These are phyloP conservation scores for Panaeolus cyanescens DNA, from an alignment of 768 basidiomycete species.

Conservation along the genomic window DNA sequence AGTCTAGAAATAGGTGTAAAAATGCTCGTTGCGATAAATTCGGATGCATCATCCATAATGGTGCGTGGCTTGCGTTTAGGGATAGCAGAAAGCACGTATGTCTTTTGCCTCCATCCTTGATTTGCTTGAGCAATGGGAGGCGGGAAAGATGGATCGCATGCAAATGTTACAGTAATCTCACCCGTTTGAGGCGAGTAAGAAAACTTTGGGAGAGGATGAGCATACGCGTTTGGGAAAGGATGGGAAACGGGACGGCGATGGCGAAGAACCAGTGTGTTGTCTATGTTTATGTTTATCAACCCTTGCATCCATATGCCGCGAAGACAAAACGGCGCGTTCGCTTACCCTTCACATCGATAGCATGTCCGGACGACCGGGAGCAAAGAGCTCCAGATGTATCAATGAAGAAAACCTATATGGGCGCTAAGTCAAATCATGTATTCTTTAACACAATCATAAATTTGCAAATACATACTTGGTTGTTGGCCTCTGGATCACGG, in stretches of 20 bases:
- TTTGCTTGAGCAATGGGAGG: constrained; percentile 32
- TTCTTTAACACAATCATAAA: background rate
- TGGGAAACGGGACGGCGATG: constrained; percentile 75
- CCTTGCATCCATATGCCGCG: background rate
- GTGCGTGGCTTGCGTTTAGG: constrained; percentile 70
- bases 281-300: constrained; percentile 33
- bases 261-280: constrained; percentile 67
- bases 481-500: constrained; percentile 67
- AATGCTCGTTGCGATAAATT: constrained; percentile 64
- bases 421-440: background rate
- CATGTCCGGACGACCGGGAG: constrained; percentile 79
- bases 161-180: constrained; percentile 63
- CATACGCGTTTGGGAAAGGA: constrained; percentile 78
- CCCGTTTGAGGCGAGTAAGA: constrained; percentile 53
- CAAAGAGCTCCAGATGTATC: constrained; percentile 77
- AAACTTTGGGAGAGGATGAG: constrained; percentile 77
- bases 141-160: constrained; percentile 66
- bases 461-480: constrained; percentile 59
- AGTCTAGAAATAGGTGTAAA: constrained; percentile 58
- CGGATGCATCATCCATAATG: constrained; percentile 71
- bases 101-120: constrained; percentile 56
- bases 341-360: constrained; percentile 76
- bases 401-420: constrained; percentile 75
- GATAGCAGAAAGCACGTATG: constrained; percentile 65
- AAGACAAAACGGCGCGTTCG: background rate